Percentiles rank a stretch among this genome's conserved stretches.
Evolutionary conservation across 2,329 filamentous ascomycete genomes (phyloP).

Genomic region (Paecilomyces niveus): DNA sequence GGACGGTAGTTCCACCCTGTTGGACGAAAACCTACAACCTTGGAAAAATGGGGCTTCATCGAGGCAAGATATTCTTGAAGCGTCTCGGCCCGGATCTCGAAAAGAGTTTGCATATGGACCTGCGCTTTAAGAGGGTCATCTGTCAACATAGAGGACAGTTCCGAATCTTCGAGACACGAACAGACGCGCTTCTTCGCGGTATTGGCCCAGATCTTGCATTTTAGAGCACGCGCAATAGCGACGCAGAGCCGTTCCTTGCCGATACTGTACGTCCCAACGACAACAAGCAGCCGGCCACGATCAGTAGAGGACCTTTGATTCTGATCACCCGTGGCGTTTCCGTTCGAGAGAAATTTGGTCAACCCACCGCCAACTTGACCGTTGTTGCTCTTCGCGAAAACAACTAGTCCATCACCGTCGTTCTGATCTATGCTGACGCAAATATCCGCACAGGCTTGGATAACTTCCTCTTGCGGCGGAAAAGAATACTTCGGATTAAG

Average conservation of each 20-base stretch:
- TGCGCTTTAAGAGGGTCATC: constrained; percentile 75
- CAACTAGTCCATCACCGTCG: constrained; percentile 47
- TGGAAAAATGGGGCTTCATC: constrained; percentile 74
- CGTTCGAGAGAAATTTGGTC: constrained; percentile 53
- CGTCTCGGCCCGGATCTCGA: constrained; percentile 88
- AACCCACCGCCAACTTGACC: constrained; percentile 52
- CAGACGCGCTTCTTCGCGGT: constrained; percentile 78
- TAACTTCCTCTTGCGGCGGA: constrained; percentile 79
- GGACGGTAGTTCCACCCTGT: constrained; percentile 92
- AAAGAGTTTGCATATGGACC: constrained; percentile 95
- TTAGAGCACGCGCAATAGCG: constrained; percentile 78
- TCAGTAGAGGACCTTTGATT: constrained; percentile 20
- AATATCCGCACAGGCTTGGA: constrained; percentile 78
- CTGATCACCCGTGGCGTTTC: constrained; percentile 24
- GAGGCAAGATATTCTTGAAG: constrained; percentile 78
- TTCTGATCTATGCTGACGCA: constrained; percentile 71
- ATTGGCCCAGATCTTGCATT: constrained; percentile 83
- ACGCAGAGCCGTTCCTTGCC: constrained; percentile 95
- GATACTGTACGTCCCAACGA: constrained; percentile 96
- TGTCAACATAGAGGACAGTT: constrained; percentile 71
- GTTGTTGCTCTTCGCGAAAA: constrained; percentile 50
- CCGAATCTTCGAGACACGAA: constrained; percentile 74
- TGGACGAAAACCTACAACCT: constrained; percentile 83
- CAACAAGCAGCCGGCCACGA: constrained; percentile 69
- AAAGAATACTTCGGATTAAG: constrained; percentile 94